Evolutionary conservation across 1,284 basidiomycete species (phyloP), one percentile per base, ranked within the genome.

Genomic region (Ganoderma sp.): DNA sequence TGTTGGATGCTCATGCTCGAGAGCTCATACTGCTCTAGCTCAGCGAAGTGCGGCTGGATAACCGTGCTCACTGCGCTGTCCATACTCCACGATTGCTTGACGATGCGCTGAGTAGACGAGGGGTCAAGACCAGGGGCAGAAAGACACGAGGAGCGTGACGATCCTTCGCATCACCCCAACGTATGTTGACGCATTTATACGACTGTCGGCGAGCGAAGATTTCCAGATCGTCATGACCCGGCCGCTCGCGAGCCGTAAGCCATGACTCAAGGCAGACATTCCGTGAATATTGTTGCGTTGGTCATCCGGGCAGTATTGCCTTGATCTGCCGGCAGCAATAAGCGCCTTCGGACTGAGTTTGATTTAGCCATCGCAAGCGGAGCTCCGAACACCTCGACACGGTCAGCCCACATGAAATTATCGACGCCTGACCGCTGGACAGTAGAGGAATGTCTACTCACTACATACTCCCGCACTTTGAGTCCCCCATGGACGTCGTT

Each of bases 1-100:
- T 63, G 61, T 7, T 62, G 45, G 15, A 22, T n/a, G 45, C 45
- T 50, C 19, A 15, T 15, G 37, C 37, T 52, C 61, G 45, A 52
- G 22, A 63, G 61, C 48, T 63, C 61, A 39, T 52, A 52, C 7
- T 52, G 45, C 34, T 54, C 61, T 14, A 19, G 28, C 19, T 61
- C 41, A 2, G 32, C 58, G 6, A 41, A 37, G 39, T 22, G 28
- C 3, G 61, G 50, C 37, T 54, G 39, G 9, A 54, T 42, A 39
- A 22, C 41, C 14, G 58, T 60, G 58, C 37, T 60, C 58, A 42
- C 58, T n/a, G 39, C 37, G 41, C 15, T 60, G 25, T 60, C 41
- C 58, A 60, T 59, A 32, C 32, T 22, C 52, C 61, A 22, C 32
- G 37, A 8, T 52, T 37, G n/a, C 34, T 5, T 17, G 45, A 25